These are phyloP conservation scores for Cajanus cajan DNA, from an alignment of 306 rosid genomes.

Conservation along the genomic window DNA sequence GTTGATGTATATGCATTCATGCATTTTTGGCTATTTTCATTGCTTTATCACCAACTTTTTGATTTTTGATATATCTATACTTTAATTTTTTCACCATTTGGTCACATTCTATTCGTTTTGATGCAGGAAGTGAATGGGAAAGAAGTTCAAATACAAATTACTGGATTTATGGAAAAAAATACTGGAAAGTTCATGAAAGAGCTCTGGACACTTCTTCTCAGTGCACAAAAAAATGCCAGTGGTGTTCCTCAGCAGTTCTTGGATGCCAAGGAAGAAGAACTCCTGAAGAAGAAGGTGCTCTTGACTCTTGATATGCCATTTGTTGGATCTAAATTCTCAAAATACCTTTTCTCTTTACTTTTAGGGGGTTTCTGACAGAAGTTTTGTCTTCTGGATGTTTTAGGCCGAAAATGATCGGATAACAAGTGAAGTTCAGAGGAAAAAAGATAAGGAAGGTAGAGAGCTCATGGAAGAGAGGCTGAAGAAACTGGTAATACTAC, in stretches of 20 bases:
- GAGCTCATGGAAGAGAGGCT: constrained; percentile 67
- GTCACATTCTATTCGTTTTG: constrained; percentile 12
- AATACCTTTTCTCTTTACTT: neutral
- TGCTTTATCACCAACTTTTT: neutral
- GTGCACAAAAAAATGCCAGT: constrained; percentile 88
- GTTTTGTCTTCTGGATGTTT: constrained; percentile 30
- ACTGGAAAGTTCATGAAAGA: constrained; percentile 97
- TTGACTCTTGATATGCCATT: constrained; percentile 6
- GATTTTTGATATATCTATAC: neutral
- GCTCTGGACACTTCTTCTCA: constrained; percentile 88
- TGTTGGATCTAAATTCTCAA: neutral
- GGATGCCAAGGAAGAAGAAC: constrained; percentile 95
- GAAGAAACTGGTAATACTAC: constrained; percentile 78
- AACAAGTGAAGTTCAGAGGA: constrained; percentile 80
- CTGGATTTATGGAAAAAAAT: constrained; percentile 97
- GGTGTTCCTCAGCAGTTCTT: constrained; percentile 98
- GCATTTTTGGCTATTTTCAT: neutral
- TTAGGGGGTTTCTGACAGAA: neutral
- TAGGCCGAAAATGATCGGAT: constrained; percentile 85
- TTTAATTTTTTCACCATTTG: neutral
- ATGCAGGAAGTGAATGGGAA: constrained; percentile 83
- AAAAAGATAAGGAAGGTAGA: constrained; percentile 75
- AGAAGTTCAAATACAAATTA: constrained; percentile 85
- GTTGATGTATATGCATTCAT: neutral
- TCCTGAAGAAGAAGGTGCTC: constrained; percentile 73